A percentile compares a stretch with the other conserved stretches of the same genome.
phyloP scores from a whole-genome alignment of 2,329 filamentous ascomycete genomes.

The Falciphora oryzae region DNA sequence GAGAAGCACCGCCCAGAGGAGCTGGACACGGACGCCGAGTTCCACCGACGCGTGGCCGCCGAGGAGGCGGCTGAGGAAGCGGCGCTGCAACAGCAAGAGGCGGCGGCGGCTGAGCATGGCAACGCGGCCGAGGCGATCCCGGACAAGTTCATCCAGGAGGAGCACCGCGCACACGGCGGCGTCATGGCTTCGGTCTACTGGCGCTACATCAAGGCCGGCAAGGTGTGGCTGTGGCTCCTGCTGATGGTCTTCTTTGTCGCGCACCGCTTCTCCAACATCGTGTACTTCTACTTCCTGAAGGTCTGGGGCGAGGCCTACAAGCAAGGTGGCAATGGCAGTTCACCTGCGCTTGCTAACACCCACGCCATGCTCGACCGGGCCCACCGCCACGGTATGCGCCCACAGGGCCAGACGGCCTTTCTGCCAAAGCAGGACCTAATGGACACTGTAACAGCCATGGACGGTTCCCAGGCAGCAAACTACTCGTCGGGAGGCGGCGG shows the following conservation, averaged over 20 bases:
- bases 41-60: slow-evolving; percentile 31
- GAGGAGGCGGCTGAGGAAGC: slow-evolving; percentile 2
- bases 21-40: slow-evolving; percentile 34
- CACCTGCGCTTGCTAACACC: slow-evolving; percentile 9
- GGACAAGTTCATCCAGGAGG: slow-evolving; percentile 75
- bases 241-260: slow-evolving; percentile 57
- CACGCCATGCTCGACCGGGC: not conserved
- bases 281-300: slow-evolving; percentile 76
- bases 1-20: slow-evolving; percentile 14
- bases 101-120: slow-evolving; percentile 30
- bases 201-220: slow-evolving; percentile 79
- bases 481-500: slow-evolving; percentile 2
- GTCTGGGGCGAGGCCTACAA: slow-evolving; percentile 77
- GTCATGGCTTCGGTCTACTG: slow-evolving; percentile 74
- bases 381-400: not conserved
- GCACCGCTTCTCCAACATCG: slow-evolving; percentile 59
- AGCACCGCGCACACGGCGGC: slow-evolving; percentile 66
- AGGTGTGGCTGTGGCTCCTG: slow-evolving; percentile 64
- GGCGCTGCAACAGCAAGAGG: slow-evolving; percentile 14
- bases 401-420: not conserved
- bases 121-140: slow-evolving; percentile 49
- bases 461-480: slow-evolving; percentile 12
- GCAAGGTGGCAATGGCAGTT: slow-evolving; percentile 9
- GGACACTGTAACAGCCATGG: slow-evolving; percentile 3
- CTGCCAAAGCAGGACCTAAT: not conserved